A percentile compares a stretch with the other conserved stretches of the same genome.
Conservation (phyloP, 192 early-diverging fungal species). For the Geranomyces variabilis region DNA sequence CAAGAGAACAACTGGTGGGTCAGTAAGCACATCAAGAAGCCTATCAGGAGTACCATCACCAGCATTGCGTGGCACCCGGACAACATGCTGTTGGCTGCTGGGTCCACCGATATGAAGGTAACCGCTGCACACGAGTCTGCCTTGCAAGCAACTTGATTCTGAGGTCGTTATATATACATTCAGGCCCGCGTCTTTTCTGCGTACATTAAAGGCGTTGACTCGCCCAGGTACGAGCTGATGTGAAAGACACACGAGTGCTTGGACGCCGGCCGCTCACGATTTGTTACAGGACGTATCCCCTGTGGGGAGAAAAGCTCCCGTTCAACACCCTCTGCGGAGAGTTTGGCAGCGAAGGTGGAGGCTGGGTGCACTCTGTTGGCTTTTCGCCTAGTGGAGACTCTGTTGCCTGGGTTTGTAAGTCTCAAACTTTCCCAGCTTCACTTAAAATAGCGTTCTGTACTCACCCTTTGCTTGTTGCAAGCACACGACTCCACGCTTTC, state of each 20-base stretch:
- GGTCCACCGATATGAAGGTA: slow-evolving; percentile 60
- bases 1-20: slow-evolving; percentile 97
- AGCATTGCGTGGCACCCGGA: slow-evolving; percentile 96
- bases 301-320: slow-evolving; percentile 93
- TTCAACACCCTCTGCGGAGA: slow-evolving; percentile 93
- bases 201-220: slow-evolving; percentile 92
- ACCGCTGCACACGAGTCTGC: not conserved
- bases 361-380: slow-evolving; percentile 91
- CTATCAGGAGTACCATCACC: slow-evolving; percentile 86
- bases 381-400: slow-evolving; percentile 89
- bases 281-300: slow-evolving; percentile 39
- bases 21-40: slow-evolving; percentile 93
- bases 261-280: not conserved
- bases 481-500: slow-evolving; percentile 85
- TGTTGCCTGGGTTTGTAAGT: slow-evolving; percentile 76
- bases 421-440: not conserved
- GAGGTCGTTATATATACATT: too few relatives aligned
- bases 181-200: slow-evolving; percentile 95
- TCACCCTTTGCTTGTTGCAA: not conserved
- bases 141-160: too few relatives aligned
- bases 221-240: slow-evolving; percentile 19
- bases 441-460: not conserved
- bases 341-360: slow-evolving; percentile 65
- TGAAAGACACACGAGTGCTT: not conserved
- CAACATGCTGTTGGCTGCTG: slow-evolving; percentile 91